Evolutionary conservation across 371 early-diverging fungal genomes (phyloP), one percentile per base, ranked within the genome.

Genomic region (Zychaea mexicana): DNA sequence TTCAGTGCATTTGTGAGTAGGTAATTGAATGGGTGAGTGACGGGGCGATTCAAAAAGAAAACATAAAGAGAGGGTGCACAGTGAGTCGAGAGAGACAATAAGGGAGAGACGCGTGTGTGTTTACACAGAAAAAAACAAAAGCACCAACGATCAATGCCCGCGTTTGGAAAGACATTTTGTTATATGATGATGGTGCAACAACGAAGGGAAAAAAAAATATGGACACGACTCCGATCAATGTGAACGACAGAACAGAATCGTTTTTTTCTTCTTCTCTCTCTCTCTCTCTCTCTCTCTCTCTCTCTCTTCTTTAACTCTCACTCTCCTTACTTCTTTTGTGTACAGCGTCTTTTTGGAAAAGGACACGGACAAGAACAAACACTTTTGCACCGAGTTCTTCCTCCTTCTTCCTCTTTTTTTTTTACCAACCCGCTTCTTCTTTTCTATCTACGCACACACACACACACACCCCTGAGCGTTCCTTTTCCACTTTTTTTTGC

Each of bases 401-500:
- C 22, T 27, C 53, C 22, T 53, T 19, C 52, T 19, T 22, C 46
- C 47, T 36, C 21, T 46, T 46, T 49, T 31, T 21, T 49, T 61
- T 36, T 9, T 52, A 30, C 31, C 3, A 12, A 26, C 13, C 47
- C 45, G 3, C 1, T 49, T 6, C 49, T 46, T 60, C n/a, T n/a
- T n/a, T n/a, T n/a, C n/a, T n/a, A n/a, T n/a, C n/a, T n/a, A n/a
- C n/a, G n/a, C n/a, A n/a, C n/a, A n/a, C n/a, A n/a, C n/a, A n/a
- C n/a, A n/a, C n/a, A n/a, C n/a, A n/a, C n/a, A n/a, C n/a, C n/a
- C n/a, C n/a, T n/a, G n/a, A n/a, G n/a, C n/a, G n/a, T n/a, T n/a
- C n/a, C n/a, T n/a, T n/a, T n/a, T n/a, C n/a, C n/a, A n/a, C n/a
- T 60, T 42, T 47, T 45, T 60, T 60, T 24, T 24, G 38, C 38